Percentiles rank a stretch among this genome's conserved stretches.
Conservation (phyloP, 2,329 filamentous ascomycete species). For the Apiospora malaysiana region DNA sequence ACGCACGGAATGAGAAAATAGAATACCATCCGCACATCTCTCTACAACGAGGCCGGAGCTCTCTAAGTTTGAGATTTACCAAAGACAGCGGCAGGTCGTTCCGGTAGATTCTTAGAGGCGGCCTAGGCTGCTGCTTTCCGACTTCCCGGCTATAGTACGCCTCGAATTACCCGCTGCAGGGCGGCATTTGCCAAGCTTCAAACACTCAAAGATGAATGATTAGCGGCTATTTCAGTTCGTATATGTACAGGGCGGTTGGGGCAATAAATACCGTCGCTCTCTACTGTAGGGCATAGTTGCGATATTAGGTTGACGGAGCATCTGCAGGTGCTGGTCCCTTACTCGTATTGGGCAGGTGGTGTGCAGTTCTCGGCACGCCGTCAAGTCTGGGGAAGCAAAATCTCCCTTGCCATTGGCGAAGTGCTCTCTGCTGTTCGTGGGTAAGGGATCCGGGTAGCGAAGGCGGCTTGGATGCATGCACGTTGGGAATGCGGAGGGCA, state of each 20-base stretch:
- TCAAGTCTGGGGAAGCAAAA: not conserved
- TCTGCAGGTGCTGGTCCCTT: not conserved
- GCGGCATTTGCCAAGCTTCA: slow-evolving; percentile 4
- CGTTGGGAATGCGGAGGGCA: not conserved
- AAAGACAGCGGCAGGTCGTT: not conserved
- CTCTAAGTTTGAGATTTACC: not conserved
- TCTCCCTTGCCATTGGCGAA: not conserved
- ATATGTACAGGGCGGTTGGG: not conserved
- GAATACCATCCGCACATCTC: not conserved
- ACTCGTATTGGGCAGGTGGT: not conserved
- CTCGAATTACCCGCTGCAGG: slow-evolving; percentile 11
- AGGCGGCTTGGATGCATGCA: slow-evolving; percentile 5
- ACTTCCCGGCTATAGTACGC: not conserved
- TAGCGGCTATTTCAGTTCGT: slow-evolving; percentile 9
- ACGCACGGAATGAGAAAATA: not conserved
- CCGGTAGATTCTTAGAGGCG: not conserved
- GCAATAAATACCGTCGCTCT: not conserved
- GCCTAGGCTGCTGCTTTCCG: not conserved
- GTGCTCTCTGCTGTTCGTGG: not conserved
- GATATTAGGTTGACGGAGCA: not conserved
- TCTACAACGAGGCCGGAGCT: not conserved
- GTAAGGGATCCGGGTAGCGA: not conserved
- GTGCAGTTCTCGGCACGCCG: not conserved
- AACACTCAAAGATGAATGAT: not conserved
- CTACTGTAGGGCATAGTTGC: not conserved